A percentile compares a stretch with the other conserved stretches of the same genome.
These are phyloP conservation scores for Vaccinium vitisidaea DNA, from an alignment of 148 eudicot genomes.

Conservation along the genomic window DNA sequence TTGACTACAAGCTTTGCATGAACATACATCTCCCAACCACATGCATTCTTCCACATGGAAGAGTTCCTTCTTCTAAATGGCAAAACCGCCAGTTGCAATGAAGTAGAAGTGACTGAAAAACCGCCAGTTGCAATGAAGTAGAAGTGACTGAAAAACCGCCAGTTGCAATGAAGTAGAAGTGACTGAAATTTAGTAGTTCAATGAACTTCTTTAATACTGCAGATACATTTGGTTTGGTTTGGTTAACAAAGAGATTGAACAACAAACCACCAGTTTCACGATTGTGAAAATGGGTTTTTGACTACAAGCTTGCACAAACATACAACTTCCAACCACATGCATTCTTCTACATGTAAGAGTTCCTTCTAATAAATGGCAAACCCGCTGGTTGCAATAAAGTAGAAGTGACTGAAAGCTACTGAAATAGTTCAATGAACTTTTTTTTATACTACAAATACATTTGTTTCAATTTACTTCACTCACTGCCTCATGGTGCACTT, in stretches of 20 bases:
- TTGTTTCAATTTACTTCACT: background rate
- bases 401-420: background rate
- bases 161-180: too few relatives aligned
- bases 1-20: background rate
- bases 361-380: background rate
- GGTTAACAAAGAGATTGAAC: background rate
- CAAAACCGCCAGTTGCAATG: too few relatives aligned
- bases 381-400: background rate
- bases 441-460: background rate
- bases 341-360: background rate
- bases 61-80: background rate
- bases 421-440: background rate
- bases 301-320: background rate
- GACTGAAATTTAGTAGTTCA: too few relatives aligned
- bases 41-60: constrained; percentile 1
- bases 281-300: background rate
- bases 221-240: background rate
- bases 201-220: too few relatives aligned
- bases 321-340: background rate
- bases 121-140: too few relatives aligned
- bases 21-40: background rate
- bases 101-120: too few relatives aligned
- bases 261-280: background rate
- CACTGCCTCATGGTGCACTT: background rate
- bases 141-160: too few relatives aligned